A percentile compares a stretch with the other conserved stretches of the same genome.
phyloP scores from a whole-genome alignment of 1,284 basidiomycete genomes.

The Ceratobasidium sp. region DNA sequence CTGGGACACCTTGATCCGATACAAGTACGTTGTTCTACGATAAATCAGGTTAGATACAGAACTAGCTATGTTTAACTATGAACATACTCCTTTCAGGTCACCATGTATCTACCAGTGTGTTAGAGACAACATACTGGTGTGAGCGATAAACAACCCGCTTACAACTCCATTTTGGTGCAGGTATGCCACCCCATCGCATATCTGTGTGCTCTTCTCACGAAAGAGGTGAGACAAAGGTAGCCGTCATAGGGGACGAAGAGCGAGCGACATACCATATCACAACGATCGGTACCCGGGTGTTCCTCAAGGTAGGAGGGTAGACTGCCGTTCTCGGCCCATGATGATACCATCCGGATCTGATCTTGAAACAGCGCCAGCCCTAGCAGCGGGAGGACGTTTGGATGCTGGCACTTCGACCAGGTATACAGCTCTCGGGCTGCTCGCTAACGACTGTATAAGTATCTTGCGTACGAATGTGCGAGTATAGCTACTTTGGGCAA shows the following conservation, averaged over 20 bases:
- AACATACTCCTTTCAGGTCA: slow-evolving; percentile 16
- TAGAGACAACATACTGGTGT: not conserved
- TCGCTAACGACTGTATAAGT: not conserved
- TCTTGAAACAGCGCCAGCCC: not conserved
- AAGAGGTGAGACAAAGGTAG: not conserved
- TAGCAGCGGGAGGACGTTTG: not conserved
- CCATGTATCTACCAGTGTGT: slow-evolving; percentile 9
- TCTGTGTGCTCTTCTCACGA: not conserved
- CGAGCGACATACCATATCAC: not conserved
- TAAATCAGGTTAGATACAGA: not conserved
- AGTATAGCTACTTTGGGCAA: too few relatives aligned
- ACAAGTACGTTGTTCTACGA: slow-evolving; percentile 1
- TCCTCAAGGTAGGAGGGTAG: not conserved
- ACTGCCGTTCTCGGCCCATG: slow-evolving; percentile 8
- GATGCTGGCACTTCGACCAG: slow-evolving; percentile 31
- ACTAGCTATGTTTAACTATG: not conserved
- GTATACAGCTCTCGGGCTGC: slow-evolving; percentile 19
- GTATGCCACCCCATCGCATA: not conserved
- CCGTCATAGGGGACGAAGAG: not conserved
- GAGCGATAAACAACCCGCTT: not conserved
- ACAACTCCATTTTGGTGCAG: not conserved
- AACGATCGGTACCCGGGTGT: slow-evolving; percentile 5
- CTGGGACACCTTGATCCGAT: not conserved
- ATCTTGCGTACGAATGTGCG: too few relatives aligned
- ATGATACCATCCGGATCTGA: slow-evolving; percentile 19